phyloP scores from a whole-genome alignment of 495 filamentous ascomycete species.

The Collariella sp. region DNA sequence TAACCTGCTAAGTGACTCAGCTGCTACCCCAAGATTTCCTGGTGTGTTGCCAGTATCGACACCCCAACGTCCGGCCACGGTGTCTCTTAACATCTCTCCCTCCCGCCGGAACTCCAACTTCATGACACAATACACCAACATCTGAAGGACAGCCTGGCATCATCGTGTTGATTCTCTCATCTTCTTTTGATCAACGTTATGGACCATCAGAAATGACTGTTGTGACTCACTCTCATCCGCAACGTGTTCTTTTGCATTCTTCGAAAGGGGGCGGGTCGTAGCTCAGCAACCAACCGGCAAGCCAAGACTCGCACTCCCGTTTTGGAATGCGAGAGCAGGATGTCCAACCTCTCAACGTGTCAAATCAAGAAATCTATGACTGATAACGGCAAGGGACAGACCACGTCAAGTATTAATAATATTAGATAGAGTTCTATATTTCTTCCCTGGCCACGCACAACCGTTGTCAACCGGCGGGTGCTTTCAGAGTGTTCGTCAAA shows the following conservation, averaged over 20 bases:
- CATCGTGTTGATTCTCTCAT: too few relatives aligned
- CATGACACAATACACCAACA: too few relatives aligned
- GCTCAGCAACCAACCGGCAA: background rate
- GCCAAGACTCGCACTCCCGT: background rate
- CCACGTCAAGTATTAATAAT: too few relatives aligned
- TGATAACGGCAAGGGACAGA: background rate
- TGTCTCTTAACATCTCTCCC: too few relatives aligned
- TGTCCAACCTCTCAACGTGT: too few relatives aligned
- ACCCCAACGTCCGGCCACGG: too few relatives aligned
- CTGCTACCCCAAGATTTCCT: too few relatives aligned
- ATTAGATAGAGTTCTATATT: conserved; percentile 1
- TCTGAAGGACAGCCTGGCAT: too few relatives aligned
- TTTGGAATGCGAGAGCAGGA: conserved; percentile 3
- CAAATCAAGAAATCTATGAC: background rate
- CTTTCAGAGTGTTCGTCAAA: background rate
- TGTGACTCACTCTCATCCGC: background rate
- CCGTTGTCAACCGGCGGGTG: background rate
- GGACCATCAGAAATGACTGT: background rate
- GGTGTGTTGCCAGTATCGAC: too few relatives aligned
- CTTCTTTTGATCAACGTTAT: too few relatives aligned
- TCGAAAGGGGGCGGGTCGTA: background rate
- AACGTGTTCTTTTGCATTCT: conserved; percentile 7
- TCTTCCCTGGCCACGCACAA: background rate
- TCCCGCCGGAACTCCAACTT: too few relatives aligned
- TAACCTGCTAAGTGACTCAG: too few relatives aligned